Evolutionary conservation across 371 early-diverging fungal genomes (phyloP).

Genomic region (Mycotypha africana): DNA sequence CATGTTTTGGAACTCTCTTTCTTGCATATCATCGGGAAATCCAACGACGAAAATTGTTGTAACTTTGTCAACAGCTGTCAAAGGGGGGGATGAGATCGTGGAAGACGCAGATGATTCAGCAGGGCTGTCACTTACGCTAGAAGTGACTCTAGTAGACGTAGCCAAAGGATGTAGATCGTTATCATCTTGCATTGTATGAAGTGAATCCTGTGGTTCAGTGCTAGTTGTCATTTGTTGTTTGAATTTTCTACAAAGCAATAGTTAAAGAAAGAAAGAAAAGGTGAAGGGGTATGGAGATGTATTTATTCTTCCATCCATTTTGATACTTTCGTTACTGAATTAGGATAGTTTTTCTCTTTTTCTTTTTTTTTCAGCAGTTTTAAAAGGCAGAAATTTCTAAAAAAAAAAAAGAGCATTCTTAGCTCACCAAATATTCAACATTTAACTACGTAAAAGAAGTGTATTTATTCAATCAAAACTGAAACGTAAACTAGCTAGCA

Average conservation of each 20-base stretch:
- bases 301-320: not conserved
- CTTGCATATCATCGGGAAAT: slow-evolving; percentile 95
- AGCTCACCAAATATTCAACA: too few species aligned
- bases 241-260: not conserved
- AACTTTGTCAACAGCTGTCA: slow-evolving; percentile 51
- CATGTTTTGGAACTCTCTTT: slow-evolving; percentile 97
- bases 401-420: too few species aligned
- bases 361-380: not conserved
- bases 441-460: too few species aligned
- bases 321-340: too few species aligned
- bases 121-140: slow-evolving; percentile 9
- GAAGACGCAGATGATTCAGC: not conserved
- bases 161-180: slow-evolving; percentile 2
- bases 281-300: not conserved
- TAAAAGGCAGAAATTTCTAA: not conserved
- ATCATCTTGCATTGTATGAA: too few species aligned
- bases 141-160: slow-evolving; percentile 15
- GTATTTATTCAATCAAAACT: too few species aligned
- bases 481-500: too few species aligned
- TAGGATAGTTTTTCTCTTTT: too few species aligned
- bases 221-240: not conserved
- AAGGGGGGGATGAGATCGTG: not conserved
- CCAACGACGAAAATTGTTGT: slow-evolving; percentile 97
- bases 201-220: too few species aligned
- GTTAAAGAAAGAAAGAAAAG: not conserved